Conservation (phyloP, 2,329 filamentous ascomycete species). For the Aureobasidium sp. region DNA sequence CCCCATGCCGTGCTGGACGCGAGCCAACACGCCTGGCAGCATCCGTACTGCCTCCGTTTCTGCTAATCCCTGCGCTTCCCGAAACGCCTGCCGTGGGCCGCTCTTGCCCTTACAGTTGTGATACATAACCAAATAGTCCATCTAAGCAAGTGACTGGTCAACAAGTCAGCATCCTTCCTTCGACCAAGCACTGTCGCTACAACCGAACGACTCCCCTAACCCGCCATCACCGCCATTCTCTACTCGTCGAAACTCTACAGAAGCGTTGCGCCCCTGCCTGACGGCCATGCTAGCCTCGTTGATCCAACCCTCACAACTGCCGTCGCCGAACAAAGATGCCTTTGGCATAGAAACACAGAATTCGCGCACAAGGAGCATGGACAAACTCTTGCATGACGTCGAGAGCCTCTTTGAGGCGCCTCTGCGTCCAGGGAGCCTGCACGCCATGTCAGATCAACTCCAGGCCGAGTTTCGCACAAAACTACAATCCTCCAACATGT, state of each 20-base stretch:
- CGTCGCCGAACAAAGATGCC: constrained; percentile 6
- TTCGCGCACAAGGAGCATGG: constrained; percentile 30
- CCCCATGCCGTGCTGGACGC: constrained; percentile 3
- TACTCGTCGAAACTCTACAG: background rate
- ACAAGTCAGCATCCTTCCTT: background rate
- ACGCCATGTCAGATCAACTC: constrained; percentile 36
- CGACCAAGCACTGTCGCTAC: background rate
- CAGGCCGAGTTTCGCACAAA: constrained; percentile 46
- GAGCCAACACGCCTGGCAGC: constrained; percentile 10
- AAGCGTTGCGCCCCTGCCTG: constrained; percentile 8
- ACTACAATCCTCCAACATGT: constrained; percentile 47
- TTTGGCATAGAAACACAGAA: background rate
- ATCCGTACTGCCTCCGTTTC: background rate
- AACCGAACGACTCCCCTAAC: background rate
- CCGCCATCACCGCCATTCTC: background rate
- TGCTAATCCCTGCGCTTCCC: background rate
- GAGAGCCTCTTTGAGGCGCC: constrained; percentile 36
- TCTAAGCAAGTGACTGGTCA: background rate
- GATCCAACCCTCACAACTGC: constrained; percentile 1
- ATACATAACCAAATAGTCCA: constrained; percentile 2
- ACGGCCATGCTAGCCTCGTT: constrained; percentile 17
- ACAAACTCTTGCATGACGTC: constrained; percentile 37
- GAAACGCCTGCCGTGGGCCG: background rate
- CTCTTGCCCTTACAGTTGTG: background rate
- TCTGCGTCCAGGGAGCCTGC: constrained; percentile 31